These are phyloP conservation scores for Podosphaera fusca DNA, from an alignment of 2,329 filamentous ascomycete species.

Conservation along the genomic window DNA sequence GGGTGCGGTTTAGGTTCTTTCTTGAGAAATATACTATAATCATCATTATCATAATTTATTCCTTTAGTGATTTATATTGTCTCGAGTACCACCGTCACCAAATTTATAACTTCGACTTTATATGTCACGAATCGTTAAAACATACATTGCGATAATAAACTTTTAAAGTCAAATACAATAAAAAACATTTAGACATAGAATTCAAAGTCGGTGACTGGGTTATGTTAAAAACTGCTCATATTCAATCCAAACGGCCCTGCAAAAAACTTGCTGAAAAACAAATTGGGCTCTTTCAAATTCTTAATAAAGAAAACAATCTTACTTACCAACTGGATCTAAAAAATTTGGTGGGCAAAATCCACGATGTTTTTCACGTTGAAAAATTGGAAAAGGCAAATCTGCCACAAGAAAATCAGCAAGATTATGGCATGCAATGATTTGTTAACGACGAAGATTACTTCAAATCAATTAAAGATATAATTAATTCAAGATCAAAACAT, in stretches of 20 bases:
- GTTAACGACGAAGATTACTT: background rate
- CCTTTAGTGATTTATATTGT: too few relatives aligned
- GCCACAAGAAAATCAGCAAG: background rate
- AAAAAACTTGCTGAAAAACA: conserved; percentile 1
- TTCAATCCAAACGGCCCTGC: background rate
- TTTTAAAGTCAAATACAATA: too few relatives aligned
- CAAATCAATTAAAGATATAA: background rate
- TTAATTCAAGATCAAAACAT: background rate
- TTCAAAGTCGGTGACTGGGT: background rate
- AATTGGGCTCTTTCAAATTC: conserved; percentile 1
- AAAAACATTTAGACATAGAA: background rate
- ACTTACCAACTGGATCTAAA: conserved; percentile 1
- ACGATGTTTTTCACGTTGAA: conserved; percentile 2
- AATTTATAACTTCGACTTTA: too few relatives aligned
- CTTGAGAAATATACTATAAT: too few relatives aligned
- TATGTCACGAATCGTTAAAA: too few relatives aligned
- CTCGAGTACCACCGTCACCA: too few relatives aligned
- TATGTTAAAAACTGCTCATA: conserved; percentile 1
- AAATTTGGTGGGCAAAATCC: background rate
- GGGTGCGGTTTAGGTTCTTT: too few relatives aligned
- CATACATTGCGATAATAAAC: too few relatives aligned
- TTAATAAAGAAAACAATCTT: background rate
- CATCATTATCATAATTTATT: too few relatives aligned
- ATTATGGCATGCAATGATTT: background rate
- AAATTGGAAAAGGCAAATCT: background rate